Percentiles rank a stretch among this genome's conserved stretches.
Evolutionary conservation across 805 yeast genomes (phyloP).

Genomic region (Candida cerambycidarum): DNA sequence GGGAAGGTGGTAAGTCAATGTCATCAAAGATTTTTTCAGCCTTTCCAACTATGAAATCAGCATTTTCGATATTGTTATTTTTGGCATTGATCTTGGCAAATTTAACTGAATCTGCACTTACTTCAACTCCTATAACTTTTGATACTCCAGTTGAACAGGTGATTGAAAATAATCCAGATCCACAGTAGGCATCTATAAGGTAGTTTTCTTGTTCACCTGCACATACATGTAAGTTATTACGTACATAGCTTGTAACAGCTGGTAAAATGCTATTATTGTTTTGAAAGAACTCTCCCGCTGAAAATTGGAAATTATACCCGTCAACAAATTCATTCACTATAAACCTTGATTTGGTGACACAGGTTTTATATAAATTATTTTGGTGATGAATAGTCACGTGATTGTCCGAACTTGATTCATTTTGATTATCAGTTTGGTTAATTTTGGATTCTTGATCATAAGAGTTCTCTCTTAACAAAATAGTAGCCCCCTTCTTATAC

Average conservation of each 20-base stretch:
- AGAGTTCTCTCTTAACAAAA: slow-evolving; percentile 79
- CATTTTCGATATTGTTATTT: slow-evolving; percentile 71
- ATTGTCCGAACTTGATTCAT: slow-evolving; percentile 6
- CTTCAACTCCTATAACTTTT: slow-evolving; percentile 89
- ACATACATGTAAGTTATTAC: slow-evolving; percentile 54
- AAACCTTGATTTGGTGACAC: slow-evolving; percentile 76
- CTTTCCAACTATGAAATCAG: slow-evolving; percentile 84
- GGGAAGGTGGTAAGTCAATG: slow-evolving; percentile 69
- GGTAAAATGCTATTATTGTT: slow-evolving; percentile 75
- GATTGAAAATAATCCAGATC: slow-evolving; percentile 89
- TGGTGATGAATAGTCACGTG: slow-evolving; percentile 26
- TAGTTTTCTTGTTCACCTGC: slow-evolving; percentile 41
- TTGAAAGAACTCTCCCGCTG: slow-evolving; percentile 91
- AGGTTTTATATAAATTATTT: slow-evolving; percentile 55
- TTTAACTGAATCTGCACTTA: slow-evolving; percentile 84
- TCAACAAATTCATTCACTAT: slow-evolving; percentile 75
- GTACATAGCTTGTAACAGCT: slow-evolving; percentile 75
- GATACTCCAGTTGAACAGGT: slow-evolving; percentile 82
- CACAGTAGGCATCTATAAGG: slow-evolving; percentile 93
- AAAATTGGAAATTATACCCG: slow-evolving; percentile 78
- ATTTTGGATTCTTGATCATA: slow-evolving; percentile 35
- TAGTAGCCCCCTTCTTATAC: slow-evolving; percentile 79
- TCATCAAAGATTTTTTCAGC: slow-evolving; percentile 86
- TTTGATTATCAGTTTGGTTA: slow-evolving; percentile 36
- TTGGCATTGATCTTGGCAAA: slow-evolving; percentile 84